Evolutionary conservation across 768 basidiomycete species (phyloP), one percentile per base, ranked within the genome.

Genomic region (Tephrocybe sp.): DNA sequence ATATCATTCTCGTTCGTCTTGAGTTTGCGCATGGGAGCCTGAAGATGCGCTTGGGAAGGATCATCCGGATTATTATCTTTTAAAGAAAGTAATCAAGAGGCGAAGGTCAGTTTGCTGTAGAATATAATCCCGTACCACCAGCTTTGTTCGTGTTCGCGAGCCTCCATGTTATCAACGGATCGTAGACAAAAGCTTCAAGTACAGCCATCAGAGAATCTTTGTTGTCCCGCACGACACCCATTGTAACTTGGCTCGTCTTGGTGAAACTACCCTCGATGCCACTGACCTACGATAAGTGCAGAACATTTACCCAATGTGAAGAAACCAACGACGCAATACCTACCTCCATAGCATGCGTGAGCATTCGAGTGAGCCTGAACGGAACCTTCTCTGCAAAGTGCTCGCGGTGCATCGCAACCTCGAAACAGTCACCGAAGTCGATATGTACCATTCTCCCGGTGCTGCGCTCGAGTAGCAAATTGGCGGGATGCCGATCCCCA

Each of bases 321-420:
- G n/a, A 26, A 33, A 20, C 6, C 18, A 6, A 7, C 20, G 6
- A 39, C 17, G 8, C 20, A 36, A 15, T 12, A 4, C 79, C 58
- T 58, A 92, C 94, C 81, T 99, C 96, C 96, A 99, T 99, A 9
- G 96, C 96, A 66, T 96, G 91, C 11, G 92, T 95, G 45, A 99
- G 80, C 96, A 99, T 99, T 58, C 96, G 78, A 11, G 96, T 99
- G 55, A 99, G 77, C 32, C 96, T 84, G 86, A 99, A 99, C 0
- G 96, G 96, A 45, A 99, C 92, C 68, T 88, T 95, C 72, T 99
- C 96, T 0, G 96, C 96, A 77, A 94, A 98, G 72, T 99, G 98
- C 68, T 96, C 94, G 63, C 93, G 88, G 59, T 90, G 88, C 90
- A 96, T 95, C 20, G 94, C 93, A 37, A 97, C 88, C 69, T 98